Percentiles rank a stretch among this genome's conserved stretches.
These are phyloP conservation scores for Takakia lepidozioides DNA, from an alignment of 225 moss, liverwort and hornwort genomes.

Conservation along the genomic window DNA sequence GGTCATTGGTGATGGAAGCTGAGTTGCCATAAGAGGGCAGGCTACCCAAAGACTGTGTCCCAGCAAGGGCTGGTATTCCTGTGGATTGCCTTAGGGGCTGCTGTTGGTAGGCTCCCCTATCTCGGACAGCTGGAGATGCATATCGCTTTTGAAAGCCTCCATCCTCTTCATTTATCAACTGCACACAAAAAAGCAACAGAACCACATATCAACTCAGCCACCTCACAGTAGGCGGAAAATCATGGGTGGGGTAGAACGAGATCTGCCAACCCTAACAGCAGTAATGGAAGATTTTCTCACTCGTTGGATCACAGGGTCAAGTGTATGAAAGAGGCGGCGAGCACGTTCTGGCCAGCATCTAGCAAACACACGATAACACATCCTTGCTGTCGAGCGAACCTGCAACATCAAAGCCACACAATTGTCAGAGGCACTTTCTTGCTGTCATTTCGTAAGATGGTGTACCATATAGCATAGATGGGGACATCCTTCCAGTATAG, in stretches of 20 bases:
- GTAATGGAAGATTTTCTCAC: no score
- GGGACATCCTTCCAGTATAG: no score
- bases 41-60: conserved; percentile 18
- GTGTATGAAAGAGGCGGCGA: conserved; percentile 68
- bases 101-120: conserved; percentile 22
- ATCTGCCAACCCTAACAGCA: conserved; percentile 9
- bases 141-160: conserved; percentile 60
- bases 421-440: conserved; percentile 1
- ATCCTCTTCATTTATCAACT: conserved; percentile 87
- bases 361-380: conserved; percentile 83
- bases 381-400: conserved; percentile 81
- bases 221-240: no score
- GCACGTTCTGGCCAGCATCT: conserved; percentile 92
- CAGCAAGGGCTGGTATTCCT: conserved; percentile 20
- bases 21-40: conserved; percentile 32
- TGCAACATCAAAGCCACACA: conserved; percentile 20
- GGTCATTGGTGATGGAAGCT: conserved; percentile 20
- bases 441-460: no score
- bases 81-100: conserved; percentile 38
- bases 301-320: conserved; percentile 85
- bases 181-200: conserved; percentile 10
- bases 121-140: conserved; percentile 47
- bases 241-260: background rate
- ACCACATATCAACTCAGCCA: conserved; percentile 1
- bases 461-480: no score